Percentiles rank a stretch among this genome's conserved stretches.
These are phyloP conservation scores for Arachis monticola DNA, from an alignment of 331 rosid genomes.

Conservation along the genomic window DNA sequence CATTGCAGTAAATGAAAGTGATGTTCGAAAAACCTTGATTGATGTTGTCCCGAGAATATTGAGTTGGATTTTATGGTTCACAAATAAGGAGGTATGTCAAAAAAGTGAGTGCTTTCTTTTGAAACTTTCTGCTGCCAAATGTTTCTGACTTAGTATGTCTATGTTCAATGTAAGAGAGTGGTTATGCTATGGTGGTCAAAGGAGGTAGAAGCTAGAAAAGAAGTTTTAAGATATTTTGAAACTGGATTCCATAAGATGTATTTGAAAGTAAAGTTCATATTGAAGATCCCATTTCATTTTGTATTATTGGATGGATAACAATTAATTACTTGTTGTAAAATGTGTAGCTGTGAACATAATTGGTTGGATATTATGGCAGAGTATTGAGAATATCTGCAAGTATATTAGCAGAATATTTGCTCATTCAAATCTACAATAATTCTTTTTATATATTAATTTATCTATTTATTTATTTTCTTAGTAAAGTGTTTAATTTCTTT, in stretches of 20 bases:
- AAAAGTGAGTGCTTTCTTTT: constrained; percentile 25
- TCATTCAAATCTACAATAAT: background rate
- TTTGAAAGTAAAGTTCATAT: background rate
- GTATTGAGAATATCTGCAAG: too few relatives aligned
- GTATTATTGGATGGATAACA: background rate
- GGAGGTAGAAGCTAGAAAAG: background rate
- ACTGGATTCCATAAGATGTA: background rate
- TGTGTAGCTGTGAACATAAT: background rate
- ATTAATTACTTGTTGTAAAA: background rate
- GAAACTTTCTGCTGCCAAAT: constrained; percentile 17
- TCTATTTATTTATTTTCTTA: constrained; percentile 5
- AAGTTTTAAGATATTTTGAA: background rate
- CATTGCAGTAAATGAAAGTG: constrained; percentile 70
- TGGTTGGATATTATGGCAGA: too few relatives aligned
- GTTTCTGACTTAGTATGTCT: constrained; percentile 5
- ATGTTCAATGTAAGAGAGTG: background rate
- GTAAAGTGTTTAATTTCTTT: background rate
- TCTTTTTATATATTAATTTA: background rate
- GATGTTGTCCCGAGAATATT: constrained; percentile 77
- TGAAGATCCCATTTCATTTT: background rate
- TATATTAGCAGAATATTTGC: too few relatives aligned
- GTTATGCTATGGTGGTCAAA: background rate
- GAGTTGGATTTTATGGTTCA: constrained; percentile 74
- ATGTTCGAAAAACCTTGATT: constrained; percentile 61
- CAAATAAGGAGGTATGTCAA: constrained; percentile 55